Base-by-base conservation (phyloP, 345 rosid genomes). In the Aquilaria yunnanensis region DNA sequence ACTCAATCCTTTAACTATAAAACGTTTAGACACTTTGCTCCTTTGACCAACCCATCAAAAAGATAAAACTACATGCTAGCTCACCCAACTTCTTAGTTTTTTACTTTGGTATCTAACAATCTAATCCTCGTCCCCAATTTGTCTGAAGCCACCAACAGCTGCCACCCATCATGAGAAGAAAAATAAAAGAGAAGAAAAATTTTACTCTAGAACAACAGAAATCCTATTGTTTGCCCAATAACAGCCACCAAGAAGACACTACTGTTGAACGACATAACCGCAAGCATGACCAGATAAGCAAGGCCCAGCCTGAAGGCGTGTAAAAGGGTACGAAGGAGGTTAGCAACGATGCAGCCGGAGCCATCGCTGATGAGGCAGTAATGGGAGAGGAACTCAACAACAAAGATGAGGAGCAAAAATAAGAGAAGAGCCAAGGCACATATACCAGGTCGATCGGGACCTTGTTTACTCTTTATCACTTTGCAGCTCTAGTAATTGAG, bases 211-310 rank as follows among this genome's bases (percentile, higher is more conserved):
- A 86, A 91, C 12, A 85, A 3, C 16, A 88, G 63, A 62, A 88
- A 91, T 13, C 97, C 97, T 5, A 86, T 55, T 31, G 70, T 61
- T 64, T 78, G 95, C 0, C 98, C 98, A 3, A 75, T 81, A 10
- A 92, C 79, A 45, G 95, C 92, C 4, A 47, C 90, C 47, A 92
- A 32, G 56, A 86, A 85, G 58, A 88, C 86, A 7, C 98, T 96
- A 1, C 68, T 92, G 47, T 92, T 92, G 59, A 92, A 88, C 8
- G 98, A 88, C 98, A 92, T 92, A 54, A 88, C 67, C 1, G 98
- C 90, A 31, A 92, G 71, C 98, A 92, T 92, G 12, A 86, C 87
- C 68, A 82, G 14, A 71, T 83, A 86, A 13, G 79, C 77, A 11
- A 92, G 69, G 2, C 94, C 86, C 50, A 81, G 74, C 65, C 83